phyloP scores from a whole-genome alignment of 2,329 filamentous ascomycete species.

The Cryphonectria naterciae region DNA sequence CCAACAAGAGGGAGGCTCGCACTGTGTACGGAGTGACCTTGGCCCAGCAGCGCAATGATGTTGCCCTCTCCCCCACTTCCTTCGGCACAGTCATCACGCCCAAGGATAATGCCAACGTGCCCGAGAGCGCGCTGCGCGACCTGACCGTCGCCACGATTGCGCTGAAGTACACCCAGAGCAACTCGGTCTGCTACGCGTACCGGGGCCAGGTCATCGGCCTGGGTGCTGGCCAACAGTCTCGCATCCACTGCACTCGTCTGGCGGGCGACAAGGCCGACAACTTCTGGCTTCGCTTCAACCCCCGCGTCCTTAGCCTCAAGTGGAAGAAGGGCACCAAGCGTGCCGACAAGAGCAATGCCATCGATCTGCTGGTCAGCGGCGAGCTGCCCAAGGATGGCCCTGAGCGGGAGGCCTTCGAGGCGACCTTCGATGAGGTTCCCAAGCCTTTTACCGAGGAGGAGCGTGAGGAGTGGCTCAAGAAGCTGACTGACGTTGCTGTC shows the following conservation, averaged over 20 bases:
- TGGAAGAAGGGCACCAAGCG: conserved; percentile 99
- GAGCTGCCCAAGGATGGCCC: conserved; percentile 81
- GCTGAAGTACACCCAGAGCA: conserved; percentile 98
- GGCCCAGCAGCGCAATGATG: conserved; percentile 90
- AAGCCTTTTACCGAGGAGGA: conserved; percentile 81
- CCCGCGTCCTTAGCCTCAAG: conserved; percentile 82
- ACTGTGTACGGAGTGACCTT: conserved; percentile 90
- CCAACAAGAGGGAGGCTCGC: conserved; percentile 78
- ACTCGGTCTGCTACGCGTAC: conserved; percentile 96
- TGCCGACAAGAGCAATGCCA: conserved; percentile 96
- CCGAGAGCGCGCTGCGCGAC: conserved; percentile 83
- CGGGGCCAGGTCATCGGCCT: conserved; percentile 94
- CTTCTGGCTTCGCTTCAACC: conserved; percentile 99
- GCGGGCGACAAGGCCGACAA: conserved; percentile 98
- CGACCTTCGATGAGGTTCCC: conserved; percentile 88
- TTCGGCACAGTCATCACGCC: conserved; percentile 87
- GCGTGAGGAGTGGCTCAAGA: conserved; percentile 81
- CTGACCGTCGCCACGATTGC: conserved; percentile 95
- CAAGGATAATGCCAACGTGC: conserved; percentile 73
- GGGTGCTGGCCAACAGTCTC: conserved; percentile 93
- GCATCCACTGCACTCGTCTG: conserved; percentile 97
- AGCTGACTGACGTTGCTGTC: conserved; percentile 80
- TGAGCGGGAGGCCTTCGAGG: conserved; percentile 86
- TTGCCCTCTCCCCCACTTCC: conserved; percentile 80
- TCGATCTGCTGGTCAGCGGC: conserved; percentile 91